Conservation (phyloP, 257 asterid species). For the Gardenia jasminoides region DNA sequence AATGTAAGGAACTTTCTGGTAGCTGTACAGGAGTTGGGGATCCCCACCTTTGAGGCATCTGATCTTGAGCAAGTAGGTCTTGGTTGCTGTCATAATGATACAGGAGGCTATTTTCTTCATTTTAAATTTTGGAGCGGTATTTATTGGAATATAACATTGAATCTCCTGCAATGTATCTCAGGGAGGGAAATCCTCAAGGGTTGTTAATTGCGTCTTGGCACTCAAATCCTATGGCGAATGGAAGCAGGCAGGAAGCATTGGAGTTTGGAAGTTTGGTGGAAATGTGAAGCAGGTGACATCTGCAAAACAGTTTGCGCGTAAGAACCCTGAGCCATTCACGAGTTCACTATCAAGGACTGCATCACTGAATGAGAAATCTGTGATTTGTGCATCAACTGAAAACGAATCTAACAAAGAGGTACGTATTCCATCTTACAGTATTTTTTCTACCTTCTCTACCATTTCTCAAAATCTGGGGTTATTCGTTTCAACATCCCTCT, state of each 20-base stretch:
- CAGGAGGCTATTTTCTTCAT: neutral
- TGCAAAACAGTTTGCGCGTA: conserved; percentile 76
- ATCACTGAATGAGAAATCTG: conserved; percentile 51
- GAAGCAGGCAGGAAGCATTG: conserved; percentile 78
- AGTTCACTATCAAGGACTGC: conserved; percentile 55
- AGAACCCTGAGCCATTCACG: conserved; percentile 83
- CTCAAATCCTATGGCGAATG: conserved; percentile 82
- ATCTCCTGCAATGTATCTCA: conserved; percentile 26
- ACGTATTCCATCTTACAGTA: conserved; percentile 20
- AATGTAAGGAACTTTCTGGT: conserved; percentile 92
- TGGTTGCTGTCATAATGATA: conserved; percentile 5
- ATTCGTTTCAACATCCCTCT: conserved; percentile 3
- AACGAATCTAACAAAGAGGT: conserved; percentile 56
- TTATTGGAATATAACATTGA: neutral
- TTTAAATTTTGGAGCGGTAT: neutral
- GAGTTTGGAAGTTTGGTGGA: conserved; percentile 90
- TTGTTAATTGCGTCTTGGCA: conserved; percentile 86
- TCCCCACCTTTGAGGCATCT: conserved; percentile 94
- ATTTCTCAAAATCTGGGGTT: neutral
- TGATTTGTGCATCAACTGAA: conserved; percentile 37
- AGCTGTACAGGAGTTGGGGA: conserved; percentile 83
- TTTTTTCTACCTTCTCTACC: conserved; percentile 7
- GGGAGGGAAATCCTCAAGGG: conserved; percentile 96
- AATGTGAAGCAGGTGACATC: conserved; percentile 57
- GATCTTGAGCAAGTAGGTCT: conserved; percentile 84